Percentiles rank a stretch among this genome's conserved stretches.
These are phyloP conservation scores for Crassisporium funariophilum DNA, from an alignment of 768 basidiomycete species.

Conservation along the genomic window DNA sequence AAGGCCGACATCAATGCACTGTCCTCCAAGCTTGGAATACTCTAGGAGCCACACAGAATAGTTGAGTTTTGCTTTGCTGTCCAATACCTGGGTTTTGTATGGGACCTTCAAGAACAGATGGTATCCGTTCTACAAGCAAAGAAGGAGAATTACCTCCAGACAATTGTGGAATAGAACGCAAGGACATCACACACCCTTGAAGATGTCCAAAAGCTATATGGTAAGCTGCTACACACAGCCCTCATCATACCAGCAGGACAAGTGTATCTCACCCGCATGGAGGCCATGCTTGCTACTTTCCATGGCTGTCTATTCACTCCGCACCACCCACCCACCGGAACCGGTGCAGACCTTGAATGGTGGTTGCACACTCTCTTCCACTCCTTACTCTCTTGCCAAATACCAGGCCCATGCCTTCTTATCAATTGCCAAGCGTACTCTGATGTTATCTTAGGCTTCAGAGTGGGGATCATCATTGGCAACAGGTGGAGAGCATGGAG, in stretches of 20 bases:
- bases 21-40: slow-evolving; percentile 30
- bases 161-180: too few relatives aligned
- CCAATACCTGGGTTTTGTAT: slow-evolving; percentile 32
- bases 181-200: too few relatives aligned
- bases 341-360: slow-evolving; percentile 27
- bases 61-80: slow-evolving; percentile 15
- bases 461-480: slow-evolving; percentile 25
- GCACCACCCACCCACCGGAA: slow-evolving; percentile 6
- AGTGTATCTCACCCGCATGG: too few relatives aligned
- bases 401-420: slow-evolving; percentile 26
- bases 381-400: slow-evolving; percentile 5
- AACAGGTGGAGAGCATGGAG: not conserved
- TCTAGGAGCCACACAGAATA: slow-evolving; percentile 33
- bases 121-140: slow-evolving; percentile 28
- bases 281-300: too few relatives aligned
- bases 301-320: too few relatives aligned
- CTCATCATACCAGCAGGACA: too few relatives aligned
- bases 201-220: too few relatives aligned
- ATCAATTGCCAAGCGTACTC: slow-evolving; percentile 32
- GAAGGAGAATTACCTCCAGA: too few relatives aligned
- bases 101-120: slow-evolving; percentile 24
- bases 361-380: slow-evolving; percentile 21
- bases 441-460: slow-evolving; percentile 29
- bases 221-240: too few relatives aligned
- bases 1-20: slow-evolving; percentile 36